Base-by-base conservation (phyloP, 2,329 filamentous ascomycete genomes). In the Pleomassaria siparia region DNA sequence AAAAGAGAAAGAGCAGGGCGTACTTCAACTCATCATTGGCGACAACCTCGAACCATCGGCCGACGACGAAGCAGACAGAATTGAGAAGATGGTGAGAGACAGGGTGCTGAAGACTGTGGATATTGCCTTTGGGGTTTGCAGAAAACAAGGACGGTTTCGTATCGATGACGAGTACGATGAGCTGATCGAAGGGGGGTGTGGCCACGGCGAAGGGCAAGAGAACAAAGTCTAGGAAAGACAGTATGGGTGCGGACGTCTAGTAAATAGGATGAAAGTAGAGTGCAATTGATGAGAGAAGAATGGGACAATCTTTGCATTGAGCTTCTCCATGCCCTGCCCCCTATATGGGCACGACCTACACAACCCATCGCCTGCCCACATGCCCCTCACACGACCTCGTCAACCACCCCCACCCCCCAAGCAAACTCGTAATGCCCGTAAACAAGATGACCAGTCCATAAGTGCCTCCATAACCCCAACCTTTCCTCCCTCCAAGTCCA, bases 391-490 rank as follows among this genome's bases (percentile, higher is more conserved):
- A 35, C 15, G 6, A 4, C 15, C 32, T 35, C 10, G 9, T n/a
- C 35, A 22, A 4, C 35, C 35, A 37, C 11, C 35, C 35, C 35
- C 35, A 37, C 3, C 63, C 63, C 1, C 63, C 62, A 15, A 72
- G 55, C 11, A 62, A 51, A 16, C 72, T 71, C 37, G 64, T 72
- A 2, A 74, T 49, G 0, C 74, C 74, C 3, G 72, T 74, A 43
- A 74, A 75, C 5, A 74, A 53, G 15, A 76, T 66, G 30, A 76
- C 46, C 22, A 59, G 49, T 2, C 74, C 73, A 58, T 73, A 77
- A 16, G 62, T 65, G n/a, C 58, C 72, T 0, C 69, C 73, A 60
- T 75, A 77, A 13, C 66, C 63, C 10, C 25, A 35, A 2, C 29
- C 32, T 20, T 24, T 24, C 4, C n/a, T n/a, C 11, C 35, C 35